Evolutionary conservation across 768 basidiomycete species (phyloP).

Genomic region (Lentinus tigrinus): DNA sequence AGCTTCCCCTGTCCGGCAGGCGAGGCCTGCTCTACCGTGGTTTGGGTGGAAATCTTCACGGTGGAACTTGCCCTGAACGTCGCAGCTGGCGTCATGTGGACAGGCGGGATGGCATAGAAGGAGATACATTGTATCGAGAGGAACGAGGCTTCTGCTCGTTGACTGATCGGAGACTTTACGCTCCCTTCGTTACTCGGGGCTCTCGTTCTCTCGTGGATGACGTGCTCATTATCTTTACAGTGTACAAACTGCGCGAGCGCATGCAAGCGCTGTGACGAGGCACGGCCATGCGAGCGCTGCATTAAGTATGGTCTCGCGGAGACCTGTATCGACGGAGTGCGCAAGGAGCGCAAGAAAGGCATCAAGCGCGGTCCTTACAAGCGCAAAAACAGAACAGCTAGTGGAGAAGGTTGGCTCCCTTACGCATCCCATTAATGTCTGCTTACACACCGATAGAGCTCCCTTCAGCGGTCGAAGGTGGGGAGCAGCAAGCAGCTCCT

Average conservation of each 20-base stretch:
- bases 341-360: slow-evolving; percentile 66
- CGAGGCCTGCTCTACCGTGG: background rate
- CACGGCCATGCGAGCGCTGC: slow-evolving; percentile 63
- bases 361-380: slow-evolving; percentile 60
- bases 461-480: slow-evolving; percentile 8
- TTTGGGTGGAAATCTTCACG: background rate
- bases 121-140: no score
- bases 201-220: no score
- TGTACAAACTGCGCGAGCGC: slow-evolving; percentile 59
- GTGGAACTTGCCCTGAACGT: no score
- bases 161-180: no score
- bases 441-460: background rate
- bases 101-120: no score
- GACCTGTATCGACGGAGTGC: slow-evolving; percentile 55
- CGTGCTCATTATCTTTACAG: slow-evolving; percentile 25
- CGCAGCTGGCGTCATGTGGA: no score
- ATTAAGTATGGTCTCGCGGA: slow-evolving; percentile 59
- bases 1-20: background rate
- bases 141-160: no score
- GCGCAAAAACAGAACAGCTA: slow-evolving; percentile 41
- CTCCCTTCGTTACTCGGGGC: no score
- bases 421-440: background rate
- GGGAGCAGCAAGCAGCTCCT: slow-evolving; percentile 1
- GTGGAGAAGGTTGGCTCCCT: slow-evolving; percentile 19
- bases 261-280: slow-evolving; percentile 57